phyloP scores from a whole-genome alignment of 2,329 filamentous ascomycete genomes.

The Xylaria sp. region DNA sequence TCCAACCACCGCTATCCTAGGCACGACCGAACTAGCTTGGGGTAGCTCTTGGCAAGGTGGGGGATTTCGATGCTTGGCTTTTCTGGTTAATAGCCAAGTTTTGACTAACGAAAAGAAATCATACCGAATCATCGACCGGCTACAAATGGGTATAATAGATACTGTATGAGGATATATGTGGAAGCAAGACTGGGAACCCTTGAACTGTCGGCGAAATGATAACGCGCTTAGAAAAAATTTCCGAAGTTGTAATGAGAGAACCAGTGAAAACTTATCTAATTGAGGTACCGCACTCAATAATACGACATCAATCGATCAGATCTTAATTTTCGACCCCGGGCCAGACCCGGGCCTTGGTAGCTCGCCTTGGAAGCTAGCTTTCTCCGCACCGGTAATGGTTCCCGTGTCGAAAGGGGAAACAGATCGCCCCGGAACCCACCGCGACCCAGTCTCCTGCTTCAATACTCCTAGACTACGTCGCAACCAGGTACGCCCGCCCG shows the following conservation, averaged over 20 bases:
- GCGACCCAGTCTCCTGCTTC: conserved; percentile 5
- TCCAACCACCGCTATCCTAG: conserved; percentile 17
- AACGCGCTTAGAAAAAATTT: background rate
- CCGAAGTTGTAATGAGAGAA: background rate
- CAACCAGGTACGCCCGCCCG: conserved; percentile 4
- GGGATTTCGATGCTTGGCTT: background rate
- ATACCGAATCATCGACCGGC: background rate
- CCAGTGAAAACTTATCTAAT: background rate
- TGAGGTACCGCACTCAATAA: background rate
- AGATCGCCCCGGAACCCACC: conserved; percentile 21
- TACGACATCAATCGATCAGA: background rate
- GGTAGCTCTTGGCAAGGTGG: conserved; percentile 24
- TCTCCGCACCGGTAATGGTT: conserved; percentile 17
- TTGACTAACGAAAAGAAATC: background rate
- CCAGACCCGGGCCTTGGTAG: conserved; percentile 12
- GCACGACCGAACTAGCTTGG: conserved; percentile 15
- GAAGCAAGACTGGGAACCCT: background rate
- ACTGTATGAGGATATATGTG: background rate
- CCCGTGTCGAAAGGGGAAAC: conserved; percentile 26
- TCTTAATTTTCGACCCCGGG: background rate
- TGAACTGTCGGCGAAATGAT: background rate
- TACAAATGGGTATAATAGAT: background rate
- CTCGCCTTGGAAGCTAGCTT: background rate
- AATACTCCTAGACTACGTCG: background rate
- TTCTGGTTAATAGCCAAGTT: background rate